Percentiles rank a stretch among this genome's conserved stretches.
These are phyloP conservation scores for Ilex asprella DNA, from an alignment of 257 asterid genomes.

Conservation along the genomic window DNA sequence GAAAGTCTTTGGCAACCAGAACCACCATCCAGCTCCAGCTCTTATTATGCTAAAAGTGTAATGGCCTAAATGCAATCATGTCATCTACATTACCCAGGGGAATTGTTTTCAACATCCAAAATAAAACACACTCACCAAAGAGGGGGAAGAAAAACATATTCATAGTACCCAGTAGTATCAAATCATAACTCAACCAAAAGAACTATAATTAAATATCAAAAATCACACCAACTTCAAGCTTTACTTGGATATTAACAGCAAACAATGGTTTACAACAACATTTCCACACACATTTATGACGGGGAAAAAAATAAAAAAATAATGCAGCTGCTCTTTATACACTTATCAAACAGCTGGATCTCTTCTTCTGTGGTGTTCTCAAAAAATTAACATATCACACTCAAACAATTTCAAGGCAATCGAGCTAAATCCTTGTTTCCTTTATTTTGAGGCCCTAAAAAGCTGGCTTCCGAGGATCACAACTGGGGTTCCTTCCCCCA, in stretches of 20 bases:
- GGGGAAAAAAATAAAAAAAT: slow-evolving; percentile 17
- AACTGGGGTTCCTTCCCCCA: slow-evolving; percentile 93
- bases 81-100: no score
- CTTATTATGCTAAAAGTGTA: no score
- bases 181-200: no score
- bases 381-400: slow-evolving; percentile 17
- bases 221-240: not conserved
- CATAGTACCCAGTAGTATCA: no score
- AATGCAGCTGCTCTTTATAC: slow-evolving; percentile 70
- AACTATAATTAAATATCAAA: no score
- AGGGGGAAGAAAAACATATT: no score
- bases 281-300: not conserved
- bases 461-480: slow-evolving; percentile 90
- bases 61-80: no score
- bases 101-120: no score
- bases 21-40: no score
- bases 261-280: slow-evolving; percentile 32
- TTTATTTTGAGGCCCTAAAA: slow-evolving; percentile 60
- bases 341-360: slow-evolving; percentile 65
- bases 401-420: slow-evolving; percentile 10
- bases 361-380: slow-evolving; percentile 19
- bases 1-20: no score
- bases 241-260: slow-evolving; percentile 18
- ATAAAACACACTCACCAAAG: no score
- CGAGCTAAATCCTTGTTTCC: slow-evolving; percentile 1